Evolutionary conservation across 1,284 basidiomycete species (phyloP), one percentile per base, ranked within the genome.

Genomic region (Hypsizygus ulmarius): DNA sequence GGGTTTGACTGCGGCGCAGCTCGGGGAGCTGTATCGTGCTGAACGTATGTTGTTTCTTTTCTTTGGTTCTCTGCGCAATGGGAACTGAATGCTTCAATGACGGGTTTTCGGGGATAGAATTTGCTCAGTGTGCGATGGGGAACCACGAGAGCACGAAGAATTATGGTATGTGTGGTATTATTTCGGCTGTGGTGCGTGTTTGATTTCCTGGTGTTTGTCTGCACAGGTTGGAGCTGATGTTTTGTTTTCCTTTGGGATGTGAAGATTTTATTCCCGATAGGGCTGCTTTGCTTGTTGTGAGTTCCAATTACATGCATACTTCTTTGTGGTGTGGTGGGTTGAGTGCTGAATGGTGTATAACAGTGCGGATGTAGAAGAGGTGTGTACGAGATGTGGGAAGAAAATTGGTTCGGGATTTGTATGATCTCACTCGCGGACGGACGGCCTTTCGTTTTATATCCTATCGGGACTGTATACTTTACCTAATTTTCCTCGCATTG

Each of bases 161-260:
- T 8, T 70, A 61, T 49, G 68, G 68, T 10, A 32, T 62, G 3
- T 67, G 64, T 45, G 69, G 69, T 25, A 68, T 70, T 37, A 64
- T 70, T 30, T 62, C 63, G 8, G 67, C 67, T 3, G 58, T 70
- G 19, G 58, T 59, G 32, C 45, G 61, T 54, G 16, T 16, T 14
- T 11, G 15, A 27, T 12, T 15, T 19, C 14, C 27, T 9, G 40
- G 15, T 3, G n/a, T n/a, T n/a, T n/a, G n/a, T n/a, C n/a, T n/a
- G n/a, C n/a, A n/a, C n/a, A n/a, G n/a, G n/a, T n/a, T n/a, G n/a
- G n/a, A n/a, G 18, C 14, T 19, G 37, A 25, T 21, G 21, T 12
- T 19, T 34, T n/a, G 3, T 29, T 12, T 6, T 41, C 19, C n/a
- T 35, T 44, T 36, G n/a, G 9, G 32, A 43, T 11, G n/a, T 37